These are phyloP conservation scores for Solanum etuberosum DNA, from an alignment of 257 asterid genomes.

Conservation along the genomic window DNA sequence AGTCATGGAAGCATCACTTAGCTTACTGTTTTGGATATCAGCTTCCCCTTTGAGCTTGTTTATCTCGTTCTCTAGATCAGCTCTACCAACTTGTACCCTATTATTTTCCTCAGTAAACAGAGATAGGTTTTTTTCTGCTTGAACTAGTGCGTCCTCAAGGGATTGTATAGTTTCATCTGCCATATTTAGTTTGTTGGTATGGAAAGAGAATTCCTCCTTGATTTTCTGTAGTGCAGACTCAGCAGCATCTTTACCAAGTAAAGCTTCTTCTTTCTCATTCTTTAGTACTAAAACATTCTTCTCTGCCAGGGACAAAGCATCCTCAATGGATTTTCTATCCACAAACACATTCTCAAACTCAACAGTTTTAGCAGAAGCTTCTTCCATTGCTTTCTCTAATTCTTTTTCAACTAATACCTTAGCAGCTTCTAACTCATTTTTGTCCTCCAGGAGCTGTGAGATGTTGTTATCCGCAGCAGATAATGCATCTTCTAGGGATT, in stretches of 20 bases:
- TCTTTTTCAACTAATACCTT: slow-evolving; percentile 47
- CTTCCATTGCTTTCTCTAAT: slow-evolving; percentile 45
- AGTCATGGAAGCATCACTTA: slow-evolving; percentile 47
- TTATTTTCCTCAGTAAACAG: slow-evolving; percentile 53
- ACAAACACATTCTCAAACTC: slow-evolving; percentile 48
- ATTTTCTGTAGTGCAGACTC: slow-evolving; percentile 44
- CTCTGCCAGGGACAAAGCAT: slow-evolving; percentile 47
- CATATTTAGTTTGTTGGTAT: slow-evolving; percentile 38
- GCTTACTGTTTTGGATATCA: slow-evolving; percentile 41
- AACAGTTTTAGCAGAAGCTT: slow-evolving; percentile 33
- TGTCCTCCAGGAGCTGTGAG: slow-evolving; percentile 52
- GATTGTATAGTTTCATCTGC: slow-evolving; percentile 54
- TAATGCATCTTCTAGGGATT: slow-evolving; percentile 51
- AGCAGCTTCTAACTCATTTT: slow-evolving; percentile 50
- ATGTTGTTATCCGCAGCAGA: slow-evolving; percentile 39
- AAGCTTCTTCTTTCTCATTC: slow-evolving; percentile 47
- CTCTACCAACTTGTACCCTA: slow-evolving; percentile 27
- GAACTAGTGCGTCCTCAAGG: slow-evolving; percentile 66
- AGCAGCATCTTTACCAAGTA: slow-evolving; percentile 30
- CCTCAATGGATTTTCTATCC: slow-evolving; percentile 41
- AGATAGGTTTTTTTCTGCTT: slow-evolving; percentile 45
- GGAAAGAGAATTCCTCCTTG: slow-evolving; percentile 38
- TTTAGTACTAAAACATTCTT: slow-evolving; percentile 32
- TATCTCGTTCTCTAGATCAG: slow-evolving; percentile 55
- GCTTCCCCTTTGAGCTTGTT: slow-evolving; percentile 55